Evolutionary conservation across 1,139 yeast genomes (phyloP), one percentile per base, ranked within the genome.

Genomic region (Debaryomycetaceae sp.): DNA sequence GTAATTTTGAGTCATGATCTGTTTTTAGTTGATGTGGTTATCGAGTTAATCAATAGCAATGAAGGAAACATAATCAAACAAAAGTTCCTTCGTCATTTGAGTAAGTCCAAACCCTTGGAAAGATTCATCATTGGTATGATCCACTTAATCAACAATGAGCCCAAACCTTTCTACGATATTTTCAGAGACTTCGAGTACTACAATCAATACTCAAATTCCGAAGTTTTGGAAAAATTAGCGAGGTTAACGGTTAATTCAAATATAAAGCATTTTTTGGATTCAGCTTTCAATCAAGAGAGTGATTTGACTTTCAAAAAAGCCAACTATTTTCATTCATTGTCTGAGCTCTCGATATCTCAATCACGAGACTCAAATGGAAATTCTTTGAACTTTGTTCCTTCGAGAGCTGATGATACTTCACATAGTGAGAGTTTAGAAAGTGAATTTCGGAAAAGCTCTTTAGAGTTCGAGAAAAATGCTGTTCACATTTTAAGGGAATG

Each of bases 61-160:
- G 65, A 66, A 44, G 66, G 66, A 1, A 47, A 53, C 14, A 49
- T 56, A 22, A 56, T 69, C 14, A 51, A 56, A 36, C 50, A 56
- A 4, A 49, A 56, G 9, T 61, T 69, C 41, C 49, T 67, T 17
- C 48, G 49, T 11, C 57, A 58, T 34, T 53, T 67, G 38, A 51
- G 56, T 38, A 37, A 39, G 5, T 37, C 53, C 4, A 53, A 42
- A 39, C 47, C 51, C 7, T 52, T 67, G 13, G 64, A 66, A 43
- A 50, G 57, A 34, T 65, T 68, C 42, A 62, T 74, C 42, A 57
- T 60, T 33, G 78, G 77, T 2, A 52, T 74, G 36, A 59, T 70
- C 5, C 55, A 63, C 46, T 59, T 70, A 47, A 58, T 65, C 30
- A 70, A 66, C 42, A 56, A 61, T 43, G 64, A 66, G 22, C 55